Conservation (phyloP, 805 yeast species). For the Lachancea cidri region DNA sequence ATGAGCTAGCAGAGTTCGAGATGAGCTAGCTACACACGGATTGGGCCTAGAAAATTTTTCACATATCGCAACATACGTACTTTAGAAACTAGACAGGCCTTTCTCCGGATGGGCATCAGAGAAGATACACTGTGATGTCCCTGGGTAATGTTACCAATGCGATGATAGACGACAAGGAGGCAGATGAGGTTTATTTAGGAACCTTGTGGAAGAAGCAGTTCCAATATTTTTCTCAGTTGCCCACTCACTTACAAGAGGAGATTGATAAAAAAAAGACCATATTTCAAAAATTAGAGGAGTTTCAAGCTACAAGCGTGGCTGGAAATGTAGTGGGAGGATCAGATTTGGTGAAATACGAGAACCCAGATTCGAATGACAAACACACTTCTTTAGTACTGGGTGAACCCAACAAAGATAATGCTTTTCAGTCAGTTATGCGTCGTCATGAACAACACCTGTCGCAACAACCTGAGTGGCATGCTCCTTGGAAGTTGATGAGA, state of each 20-base stretch:
- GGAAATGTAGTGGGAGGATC: neutral
- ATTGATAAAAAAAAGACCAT: constrained; percentile 20
- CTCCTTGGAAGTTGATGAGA: constrained; percentile 65
- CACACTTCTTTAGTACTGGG: constrained; percentile 7
- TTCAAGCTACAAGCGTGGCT: neutral
- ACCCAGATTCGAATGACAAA: constrained; percentile 1
- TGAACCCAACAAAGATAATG: constrained; percentile 10
- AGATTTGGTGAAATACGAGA: constrained; percentile 5
- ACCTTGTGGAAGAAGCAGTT: constrained; percentile 31
- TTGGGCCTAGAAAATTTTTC: neutral
- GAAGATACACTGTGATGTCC: neutral
- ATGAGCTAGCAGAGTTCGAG: too few relatives aligned
- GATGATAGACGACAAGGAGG: constrained; percentile 8
- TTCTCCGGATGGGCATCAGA: neutral
- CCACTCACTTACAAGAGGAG: constrained; percentile 26
- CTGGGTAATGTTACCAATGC: neutral
- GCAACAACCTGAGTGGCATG: constrained; percentile 41
- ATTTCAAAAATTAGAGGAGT: constrained; percentile 13
- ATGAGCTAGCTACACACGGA: too few relatives aligned
- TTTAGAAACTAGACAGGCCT: neutral
- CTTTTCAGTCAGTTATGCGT: constrained; percentile 17
- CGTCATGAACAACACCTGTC: constrained; percentile 17
- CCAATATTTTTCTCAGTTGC: constrained; percentile 22
- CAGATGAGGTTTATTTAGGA: constrained; percentile 26
- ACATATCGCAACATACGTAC: neutral